phyloP scores from a whole-genome alignment of 2,329 filamentous ascomycete genomes.

The Monascus ruber region DNA sequence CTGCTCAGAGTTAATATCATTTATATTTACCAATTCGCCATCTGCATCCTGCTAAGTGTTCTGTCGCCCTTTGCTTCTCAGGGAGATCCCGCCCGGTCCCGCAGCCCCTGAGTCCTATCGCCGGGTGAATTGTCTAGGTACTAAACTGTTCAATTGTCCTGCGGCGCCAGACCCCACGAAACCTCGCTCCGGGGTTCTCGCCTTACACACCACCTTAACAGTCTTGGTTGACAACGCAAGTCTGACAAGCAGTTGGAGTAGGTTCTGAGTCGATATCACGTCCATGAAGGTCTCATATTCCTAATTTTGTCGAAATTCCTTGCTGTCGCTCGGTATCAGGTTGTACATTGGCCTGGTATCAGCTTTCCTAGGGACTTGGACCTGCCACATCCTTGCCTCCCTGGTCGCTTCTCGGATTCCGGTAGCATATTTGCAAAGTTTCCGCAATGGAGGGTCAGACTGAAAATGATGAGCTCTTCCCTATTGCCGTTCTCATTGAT shows the following conservation, averaged over 20 bases:
- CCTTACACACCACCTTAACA: too few species aligned
- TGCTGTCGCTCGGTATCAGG: constrained; percentile 17
- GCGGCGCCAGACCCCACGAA: constrained; percentile 29
- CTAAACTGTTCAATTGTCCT: constrained; percentile 11
- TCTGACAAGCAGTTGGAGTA: too few species aligned
- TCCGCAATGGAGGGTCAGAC: constrained; percentile 78
- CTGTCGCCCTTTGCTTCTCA: too few species aligned
- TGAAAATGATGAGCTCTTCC: constrained; percentile 97
- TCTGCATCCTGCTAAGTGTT: background rate
- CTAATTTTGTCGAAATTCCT: constrained; percentile 8
- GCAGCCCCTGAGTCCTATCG: background rate
- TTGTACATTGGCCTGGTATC: constrained; percentile 17
- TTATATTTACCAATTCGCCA: background rate
- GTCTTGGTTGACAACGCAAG: too few species aligned
- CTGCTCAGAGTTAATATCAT: background rate
- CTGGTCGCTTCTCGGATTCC: constrained; percentile 10
- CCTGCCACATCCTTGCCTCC: constrained; percentile 17
- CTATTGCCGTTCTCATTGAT: constrained; percentile 98
- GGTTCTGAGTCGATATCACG: constrained; percentile 1
- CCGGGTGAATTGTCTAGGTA: constrained; percentile 16
- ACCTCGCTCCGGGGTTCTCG: constrained; percentile 20
- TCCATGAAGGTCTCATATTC: constrained; percentile 10
- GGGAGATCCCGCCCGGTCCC: too few species aligned
- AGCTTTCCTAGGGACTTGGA: constrained; percentile 21
- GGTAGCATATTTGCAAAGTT: constrained; percentile 13